Evolutionary conservation across 768 basidiomycete genomes (phyloP), one percentile per base, ranked within the genome.

Genomic region (Boletus patriciae): DNA sequence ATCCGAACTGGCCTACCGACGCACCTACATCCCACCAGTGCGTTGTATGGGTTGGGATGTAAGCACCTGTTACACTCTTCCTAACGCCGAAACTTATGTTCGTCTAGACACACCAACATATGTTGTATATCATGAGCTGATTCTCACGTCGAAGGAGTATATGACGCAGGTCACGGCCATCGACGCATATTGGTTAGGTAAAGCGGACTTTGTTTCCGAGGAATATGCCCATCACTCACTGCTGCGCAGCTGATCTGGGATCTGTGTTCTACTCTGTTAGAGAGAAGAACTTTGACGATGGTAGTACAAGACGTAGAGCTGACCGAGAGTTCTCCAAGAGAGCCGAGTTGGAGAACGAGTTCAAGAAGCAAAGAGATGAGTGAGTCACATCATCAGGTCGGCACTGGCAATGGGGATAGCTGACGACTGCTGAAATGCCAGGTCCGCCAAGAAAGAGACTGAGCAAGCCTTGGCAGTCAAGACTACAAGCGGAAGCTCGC

Each of bases 91-190:
- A 29, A 27, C 38, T 63, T 42, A 66, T 34, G 36, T 33, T 55
- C 36, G 23, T 57, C 11, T 66, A 94, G 93, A 94, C 73, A 96
- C 94, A 21, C 96, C 96, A 7, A 89, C 94, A 41, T 98, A 98
- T 72, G 91, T 97, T 46, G 84, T 99, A 34, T 99, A 98, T 70
- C 97, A 99, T 69, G 96, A 98, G 67, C 80, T 96, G 53, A 95
- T 97, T 59, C 77, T 96, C 63, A 96, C 94, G 12, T 95, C 94
- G 33, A 96, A 95, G 68, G 88, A 92, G 73, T 99, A 99, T 75
- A 97, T 98, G 95, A 96, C 95, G 18, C 94, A 94, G 71, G 97
- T 99, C n/a, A 98, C 97, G 3, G 86, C 96, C 0, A 90, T 98
- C 59, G 94, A 98, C 68, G 87, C 97, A 4, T 94, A 94, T 73